Conservation (phyloP, 495 filamentous ascomycete genomes). For the Letharia lupina region DNA sequence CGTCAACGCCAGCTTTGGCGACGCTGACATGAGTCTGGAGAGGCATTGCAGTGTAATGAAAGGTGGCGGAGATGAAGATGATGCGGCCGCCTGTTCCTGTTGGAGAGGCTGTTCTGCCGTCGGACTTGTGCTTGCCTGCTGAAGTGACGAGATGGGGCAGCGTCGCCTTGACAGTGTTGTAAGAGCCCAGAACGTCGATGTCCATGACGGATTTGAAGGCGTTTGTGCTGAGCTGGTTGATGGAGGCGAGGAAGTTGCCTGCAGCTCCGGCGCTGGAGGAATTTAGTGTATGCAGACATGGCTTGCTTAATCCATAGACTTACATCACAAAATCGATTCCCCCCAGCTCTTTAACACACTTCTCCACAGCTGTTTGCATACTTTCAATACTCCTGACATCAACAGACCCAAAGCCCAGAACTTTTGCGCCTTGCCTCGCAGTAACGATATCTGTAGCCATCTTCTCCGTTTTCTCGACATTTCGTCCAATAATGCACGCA, state of each 20-base stretch:
- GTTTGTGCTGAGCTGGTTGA: slow-evolving; percentile 70
- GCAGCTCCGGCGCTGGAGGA: slow-evolving; percentile 74
- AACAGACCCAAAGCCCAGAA: slow-evolving; percentile 73
- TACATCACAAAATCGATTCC: slow-evolving; percentile 91
- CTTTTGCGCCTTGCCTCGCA: slow-evolving; percentile 65
- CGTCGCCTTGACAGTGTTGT: slow-evolving; percentile 89
- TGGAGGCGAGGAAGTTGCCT: slow-evolving; percentile 90
- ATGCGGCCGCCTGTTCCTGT: slow-evolving; percentile 70
- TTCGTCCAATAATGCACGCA: slow-evolving; percentile 88
- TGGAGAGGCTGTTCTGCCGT: slow-evolving; percentile 32
- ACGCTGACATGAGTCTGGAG: slow-evolving; percentile 80
- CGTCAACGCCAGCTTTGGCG: slow-evolving; percentile 87
- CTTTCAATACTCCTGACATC: slow-evolving; percentile 71
- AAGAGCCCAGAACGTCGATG: slow-evolving; percentile 89
- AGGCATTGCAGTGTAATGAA: slow-evolving; percentile 79
- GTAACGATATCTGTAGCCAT: slow-evolving; percentile 75
- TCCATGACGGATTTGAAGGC: slow-evolving; percentile 95
- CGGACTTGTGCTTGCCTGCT: slow-evolving; percentile 50
- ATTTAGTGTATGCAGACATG: neutral
- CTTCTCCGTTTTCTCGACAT: slow-evolving; percentile 75
- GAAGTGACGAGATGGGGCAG: slow-evolving; percentile 70
- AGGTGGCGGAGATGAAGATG: slow-evolving; percentile 77
- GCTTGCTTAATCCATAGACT: slow-evolving; percentile 19
- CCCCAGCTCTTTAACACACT: slow-evolving; percentile 73
- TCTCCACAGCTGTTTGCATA: slow-evolving; percentile 63